Evolutionary conservation across 1,284 basidiomycete genomes (phyloP).

Genomic region (Veloporphyrellus conicus): DNA sequence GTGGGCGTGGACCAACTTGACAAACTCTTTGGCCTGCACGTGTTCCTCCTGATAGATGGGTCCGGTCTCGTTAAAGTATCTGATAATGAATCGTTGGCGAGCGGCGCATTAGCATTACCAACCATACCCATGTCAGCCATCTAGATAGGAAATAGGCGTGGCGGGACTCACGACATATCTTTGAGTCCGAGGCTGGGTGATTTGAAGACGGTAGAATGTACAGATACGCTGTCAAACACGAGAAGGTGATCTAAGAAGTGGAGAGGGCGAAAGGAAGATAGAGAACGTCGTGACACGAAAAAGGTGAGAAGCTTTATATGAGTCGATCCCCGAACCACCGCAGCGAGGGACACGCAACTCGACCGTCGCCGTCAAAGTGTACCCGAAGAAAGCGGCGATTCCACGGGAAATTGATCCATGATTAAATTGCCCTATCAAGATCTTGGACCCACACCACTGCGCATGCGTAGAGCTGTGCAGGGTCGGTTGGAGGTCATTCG

Average conservation of each 20-base stretch:
- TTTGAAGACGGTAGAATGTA: neutral
- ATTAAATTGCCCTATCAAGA: neutral
- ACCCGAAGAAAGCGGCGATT: neutral
- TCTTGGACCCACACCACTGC: slow-evolving; percentile 4
- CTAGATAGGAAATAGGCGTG: neutral
- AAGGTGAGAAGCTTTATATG: neutral
- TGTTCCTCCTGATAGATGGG: slow-evolving; percentile 8
- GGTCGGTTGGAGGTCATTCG: slow-evolving; percentile 1
- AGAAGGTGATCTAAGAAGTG: too few species aligned
- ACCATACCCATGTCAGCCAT: neutral
- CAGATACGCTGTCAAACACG: too few species aligned
- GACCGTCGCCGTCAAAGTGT: neutral
- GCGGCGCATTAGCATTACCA: too few species aligned
- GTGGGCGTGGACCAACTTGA: slow-evolving; percentile 4
- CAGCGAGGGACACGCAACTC: neutral
- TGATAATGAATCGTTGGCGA: neutral
- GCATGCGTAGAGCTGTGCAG: neutral
- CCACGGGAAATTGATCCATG: neutral
- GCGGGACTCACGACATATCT: neutral
- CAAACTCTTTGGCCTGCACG: slow-evolving; percentile 9
- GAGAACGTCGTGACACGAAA: too few species aligned
- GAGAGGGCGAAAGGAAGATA: too few species aligned
- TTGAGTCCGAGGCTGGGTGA: neutral
- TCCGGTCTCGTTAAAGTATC: slow-evolving; percentile 10
- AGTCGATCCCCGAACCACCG: neutral